Percentiles rank a stretch among this genome's conserved stretches.
Conservation (phyloP, 805 yeast species). For the Saturnispora mendoncae region DNA sequence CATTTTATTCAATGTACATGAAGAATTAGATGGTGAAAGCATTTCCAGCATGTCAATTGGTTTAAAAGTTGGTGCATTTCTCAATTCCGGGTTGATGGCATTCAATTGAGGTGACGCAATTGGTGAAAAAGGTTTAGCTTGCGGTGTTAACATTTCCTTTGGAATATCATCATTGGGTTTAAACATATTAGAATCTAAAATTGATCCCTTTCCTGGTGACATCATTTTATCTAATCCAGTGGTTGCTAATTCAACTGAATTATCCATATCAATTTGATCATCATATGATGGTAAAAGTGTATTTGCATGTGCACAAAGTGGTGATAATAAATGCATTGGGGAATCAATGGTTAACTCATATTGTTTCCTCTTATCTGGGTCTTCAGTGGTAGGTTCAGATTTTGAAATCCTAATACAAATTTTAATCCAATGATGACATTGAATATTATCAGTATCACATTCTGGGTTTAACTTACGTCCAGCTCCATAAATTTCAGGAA, state of each 20-base stretch:
- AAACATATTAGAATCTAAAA: constrained; percentile 41
- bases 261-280: constrained; percentile 18
- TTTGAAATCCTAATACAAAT: constrained; percentile 73
- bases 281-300: constrained; percentile 68
- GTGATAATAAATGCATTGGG: constrained; percentile 76
- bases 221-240: constrained; percentile 20
- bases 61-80: constrained; percentile 14
- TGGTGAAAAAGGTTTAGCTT: constrained; percentile 54
- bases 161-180: constrained; percentile 41
- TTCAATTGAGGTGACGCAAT: constrained; percentile 25
- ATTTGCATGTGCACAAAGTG: constrained; percentile 71
- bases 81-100: constrained; percentile 24
- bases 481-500: constrained; percentile 60
- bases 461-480: constrained; percentile 70
- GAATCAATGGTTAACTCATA: constrained; percentile 93
- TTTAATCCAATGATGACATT: constrained; percentile 93
- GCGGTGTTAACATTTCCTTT: constrained; percentile 48
- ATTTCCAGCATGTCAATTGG: constrained; percentile 14
- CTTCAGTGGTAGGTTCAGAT: constrained; percentile 41
- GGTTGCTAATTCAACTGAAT: neutral
- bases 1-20: constrained; percentile 30
- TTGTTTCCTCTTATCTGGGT: constrained; percentile 61
- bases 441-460: constrained; percentile 69
- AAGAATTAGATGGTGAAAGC: constrained; percentile 26
- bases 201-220: constrained; percentile 20